A percentile compares a stretch with the other conserved stretches of the same genome.
phyloP scores from a whole-genome alignment of 2,329 filamentous ascomycete species.

The Pseudogymnoascus sp. region DNA sequence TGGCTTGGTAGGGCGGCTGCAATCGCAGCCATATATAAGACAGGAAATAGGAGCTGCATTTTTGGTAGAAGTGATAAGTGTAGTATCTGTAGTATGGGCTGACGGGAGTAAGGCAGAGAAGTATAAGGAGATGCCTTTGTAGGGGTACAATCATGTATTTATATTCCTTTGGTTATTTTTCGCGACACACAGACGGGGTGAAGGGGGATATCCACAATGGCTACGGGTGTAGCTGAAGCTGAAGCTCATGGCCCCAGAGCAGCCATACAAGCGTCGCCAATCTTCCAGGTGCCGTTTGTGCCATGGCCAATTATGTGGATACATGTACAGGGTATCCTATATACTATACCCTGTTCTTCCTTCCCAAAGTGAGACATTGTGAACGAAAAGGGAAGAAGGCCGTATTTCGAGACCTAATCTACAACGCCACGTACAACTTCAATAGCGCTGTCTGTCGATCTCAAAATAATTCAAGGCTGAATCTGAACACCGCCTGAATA shows the following conservation, averaged over 20 bases:
- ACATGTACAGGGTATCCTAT: background rate
- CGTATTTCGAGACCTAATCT: background rate
- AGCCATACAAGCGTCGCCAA: too few relatives aligned
- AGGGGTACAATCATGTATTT: too few relatives aligned
- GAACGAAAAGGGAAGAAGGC: background rate
- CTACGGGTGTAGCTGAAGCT: too few relatives aligned
- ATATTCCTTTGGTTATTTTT: too few relatives aligned
- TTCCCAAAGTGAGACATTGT: background rate
- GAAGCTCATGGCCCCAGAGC: too few relatives aligned
- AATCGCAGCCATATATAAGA: background rate
- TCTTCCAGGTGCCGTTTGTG: background rate
- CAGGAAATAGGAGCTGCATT: background rate
- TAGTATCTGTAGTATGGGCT: too few relatives aligned
- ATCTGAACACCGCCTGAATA: background rate
- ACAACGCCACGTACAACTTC: background rate
- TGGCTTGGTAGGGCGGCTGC: background rate
- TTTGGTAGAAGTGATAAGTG: background rate
- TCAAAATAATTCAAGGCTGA: background rate
- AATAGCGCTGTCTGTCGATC: background rate
- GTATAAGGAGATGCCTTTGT: too few relatives aligned
- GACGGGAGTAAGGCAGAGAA: too few relatives aligned
- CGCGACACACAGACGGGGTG: too few relatives aligned
- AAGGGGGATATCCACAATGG: too few relatives aligned
- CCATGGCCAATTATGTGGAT: background rate
- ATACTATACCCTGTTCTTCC: background rate